Percentiles rank a stretch among this genome's conserved stretches.
Evolutionary conservation across 169 alveolate species (phyloP).

Genomic region (Plasmodium malariae): DNA sequence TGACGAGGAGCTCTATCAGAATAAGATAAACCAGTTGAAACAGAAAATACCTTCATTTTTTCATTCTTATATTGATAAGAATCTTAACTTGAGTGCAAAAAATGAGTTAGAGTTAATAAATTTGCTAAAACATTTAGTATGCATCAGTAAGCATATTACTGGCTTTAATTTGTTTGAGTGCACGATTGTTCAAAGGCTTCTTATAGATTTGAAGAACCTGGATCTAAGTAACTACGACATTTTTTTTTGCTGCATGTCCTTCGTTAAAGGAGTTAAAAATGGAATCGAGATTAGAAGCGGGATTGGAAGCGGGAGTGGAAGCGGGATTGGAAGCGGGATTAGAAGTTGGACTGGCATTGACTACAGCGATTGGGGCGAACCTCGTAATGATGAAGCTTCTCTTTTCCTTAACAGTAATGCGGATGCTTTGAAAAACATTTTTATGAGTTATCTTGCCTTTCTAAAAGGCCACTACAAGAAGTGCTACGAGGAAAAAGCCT

Average conservation of each 20-base stretch:
- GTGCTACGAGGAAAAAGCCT: neutral
- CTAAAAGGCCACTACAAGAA: slow-evolving; percentile 9
- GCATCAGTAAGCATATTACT: neutral
- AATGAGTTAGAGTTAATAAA: slow-evolving; percentile 5
- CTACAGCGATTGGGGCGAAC: neutral
- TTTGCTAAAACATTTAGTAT: slow-evolving; percentile 8
- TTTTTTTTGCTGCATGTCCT: neutral
- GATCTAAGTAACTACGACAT: slow-evolving; percentile 4
- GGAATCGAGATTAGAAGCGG: too few relatives aligned
- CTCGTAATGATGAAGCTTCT: neutral
- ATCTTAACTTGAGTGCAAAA: neutral
- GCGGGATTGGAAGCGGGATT: too few relatives aligned
- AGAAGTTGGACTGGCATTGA: too few relatives aligned
- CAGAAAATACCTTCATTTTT: neutral
- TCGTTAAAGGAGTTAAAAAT: neutral
- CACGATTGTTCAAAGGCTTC: neutral
- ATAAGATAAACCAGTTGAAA: neutral
- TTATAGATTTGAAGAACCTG: neutral
- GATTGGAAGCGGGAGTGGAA: too few relatives aligned
- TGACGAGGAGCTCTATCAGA: neutral
- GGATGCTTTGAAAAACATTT: neutral
- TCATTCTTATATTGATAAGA: slow-evolving; percentile 15
- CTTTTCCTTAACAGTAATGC: neutral
- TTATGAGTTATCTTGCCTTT: neutral
- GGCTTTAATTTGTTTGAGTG: neutral